A percentile compares a stretch with the other conserved stretches of the same genome.
These are phyloP conservation scores for Ogataea saltuana DNA, from an alignment of 805 yeast genomes.

Conservation along the genomic window DNA sequence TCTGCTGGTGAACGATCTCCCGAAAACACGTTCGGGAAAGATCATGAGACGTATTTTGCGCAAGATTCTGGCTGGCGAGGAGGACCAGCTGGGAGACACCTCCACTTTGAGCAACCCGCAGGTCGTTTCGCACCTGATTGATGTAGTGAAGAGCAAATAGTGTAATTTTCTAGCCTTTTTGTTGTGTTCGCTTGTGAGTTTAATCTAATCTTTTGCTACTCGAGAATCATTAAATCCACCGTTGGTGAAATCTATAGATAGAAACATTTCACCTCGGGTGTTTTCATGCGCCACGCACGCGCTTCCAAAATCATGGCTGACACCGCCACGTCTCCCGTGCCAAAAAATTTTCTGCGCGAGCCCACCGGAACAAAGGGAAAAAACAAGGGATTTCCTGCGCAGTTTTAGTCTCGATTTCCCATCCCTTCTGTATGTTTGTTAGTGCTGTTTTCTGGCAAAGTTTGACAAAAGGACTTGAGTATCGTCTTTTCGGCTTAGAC, in stretches of 20 bases:
- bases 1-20: constrained; percentile 72
- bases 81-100: constrained; percentile 79
- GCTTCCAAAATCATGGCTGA: no score
- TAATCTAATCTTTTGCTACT: no score
- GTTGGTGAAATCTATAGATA: no score
- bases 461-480: neutral
- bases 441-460: neutral
- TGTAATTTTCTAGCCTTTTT: neutral
- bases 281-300: neutral
- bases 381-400: neutral
- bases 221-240: no score
- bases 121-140: constrained; percentile 66
- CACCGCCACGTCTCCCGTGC: constrained; percentile 14
- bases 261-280: neutral
- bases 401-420: neutral
- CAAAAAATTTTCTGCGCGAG: constrained; percentile 4
- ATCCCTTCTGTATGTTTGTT: constrained; percentile 11
- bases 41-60: constrained; percentile 85
- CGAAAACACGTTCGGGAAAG: constrained; percentile 85
- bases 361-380: neutral
- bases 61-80: constrained; percentile 72
- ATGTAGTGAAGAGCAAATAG: constrained; percentile 40
- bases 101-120: constrained; percentile 77
- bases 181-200: neutral
- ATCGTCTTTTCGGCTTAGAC: neutral